Base-by-base conservation (phyloP, 1,139 yeast genomes). In the Suhomyces kunorum region DNA sequence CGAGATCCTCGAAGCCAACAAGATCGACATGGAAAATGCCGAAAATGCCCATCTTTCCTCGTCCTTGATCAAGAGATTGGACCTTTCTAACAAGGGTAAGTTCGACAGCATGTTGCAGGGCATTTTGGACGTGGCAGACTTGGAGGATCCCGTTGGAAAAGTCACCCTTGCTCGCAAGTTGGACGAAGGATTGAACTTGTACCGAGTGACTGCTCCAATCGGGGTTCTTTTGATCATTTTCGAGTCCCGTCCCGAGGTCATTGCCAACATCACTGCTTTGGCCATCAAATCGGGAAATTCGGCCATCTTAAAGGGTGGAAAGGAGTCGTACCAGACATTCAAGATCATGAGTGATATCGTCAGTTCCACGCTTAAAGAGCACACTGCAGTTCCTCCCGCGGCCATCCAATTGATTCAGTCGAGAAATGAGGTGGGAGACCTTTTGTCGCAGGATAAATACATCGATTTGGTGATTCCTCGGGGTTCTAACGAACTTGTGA, bases 201-300 rank as follows among this genome's bases (percentile, higher is more conserved):
- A 81, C 61, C 71, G 96, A 54, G 76, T 92, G 11, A 84, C 96
- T 5, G 85, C 96, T 22, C 98, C 98, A 12, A 89, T 94, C 7
- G 99, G 99, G 11, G 98, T 89, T 0, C 64, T 94, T 38, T 72
- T 94, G 47, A 90, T 94, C 36, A 94, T 94, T 44, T 94, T 94
- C 59, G 99, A 94, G 65, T 83, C 96, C 28, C 80, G 99, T 55
- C 99, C 99, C 22, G 99, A 94, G 60, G 98, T 94, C 12, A 92
- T 94, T 68, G 98, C 98, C 40, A 94, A 94, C 61, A 92, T 94
- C 56, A 84, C 97, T 9, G 95, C 98, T 0, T 73, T 94, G 57
- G 96, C 98, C 16, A 83, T 94, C 58, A 94, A 94, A 62, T 88
- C 97, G 1, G 98, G 97, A 24, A 87, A 87, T 57, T 87, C 97